Conservation (phyloP, 495 filamentous ascomycete genomes). For the Cryomyces minteri region DNA sequence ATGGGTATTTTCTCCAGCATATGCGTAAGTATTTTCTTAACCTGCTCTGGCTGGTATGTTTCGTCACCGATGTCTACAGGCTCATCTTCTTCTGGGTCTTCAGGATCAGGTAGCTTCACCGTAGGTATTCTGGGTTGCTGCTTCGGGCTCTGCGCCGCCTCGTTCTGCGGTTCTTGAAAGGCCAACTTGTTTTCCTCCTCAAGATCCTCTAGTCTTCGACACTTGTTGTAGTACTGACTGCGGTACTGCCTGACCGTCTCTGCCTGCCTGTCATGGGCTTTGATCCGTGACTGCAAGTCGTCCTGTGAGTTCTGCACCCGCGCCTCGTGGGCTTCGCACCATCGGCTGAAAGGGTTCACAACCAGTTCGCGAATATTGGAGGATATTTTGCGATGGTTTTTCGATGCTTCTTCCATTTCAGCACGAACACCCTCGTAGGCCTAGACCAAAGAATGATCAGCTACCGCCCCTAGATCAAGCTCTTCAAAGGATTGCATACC, state of each 20-base stretch:
- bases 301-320: constrained; percentile 88
- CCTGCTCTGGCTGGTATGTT: constrained; percentile 59
- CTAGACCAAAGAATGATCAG: constrained; percentile 23
- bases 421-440: constrained; percentile 89
- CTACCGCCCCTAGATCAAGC: neutral
- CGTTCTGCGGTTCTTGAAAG: constrained; percentile 59
- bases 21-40: constrained; percentile 77
- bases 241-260: constrained; percentile 81
- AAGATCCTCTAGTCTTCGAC: constrained; percentile 82
- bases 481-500: constrained; percentile 19
- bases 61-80: constrained; percentile 82
- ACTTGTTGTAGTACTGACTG: constrained; percentile 97
- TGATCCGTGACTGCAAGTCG: constrained; percentile 74
- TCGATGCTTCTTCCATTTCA: constrained; percentile 85
- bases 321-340: constrained; percentile 85
- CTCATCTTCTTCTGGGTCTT: constrained; percentile 45
- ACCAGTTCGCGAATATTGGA: constrained; percentile 93
- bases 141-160: constrained; percentile 40
- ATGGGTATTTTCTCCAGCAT: constrained; percentile 76
- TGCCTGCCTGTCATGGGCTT: constrained; percentile 79
- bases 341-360: constrained; percentile 78
- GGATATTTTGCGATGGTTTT: constrained; percentile 85
- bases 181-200: constrained; percentile 98
- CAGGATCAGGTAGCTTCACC: constrained; percentile 32
- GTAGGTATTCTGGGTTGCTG: constrained; percentile 28